A percentile compares a stretch with the other conserved stretches of the same genome.
phyloP scores from a whole-genome alignment of 805 yeast genomes.

The Saturnispora ahearnii region DNA sequence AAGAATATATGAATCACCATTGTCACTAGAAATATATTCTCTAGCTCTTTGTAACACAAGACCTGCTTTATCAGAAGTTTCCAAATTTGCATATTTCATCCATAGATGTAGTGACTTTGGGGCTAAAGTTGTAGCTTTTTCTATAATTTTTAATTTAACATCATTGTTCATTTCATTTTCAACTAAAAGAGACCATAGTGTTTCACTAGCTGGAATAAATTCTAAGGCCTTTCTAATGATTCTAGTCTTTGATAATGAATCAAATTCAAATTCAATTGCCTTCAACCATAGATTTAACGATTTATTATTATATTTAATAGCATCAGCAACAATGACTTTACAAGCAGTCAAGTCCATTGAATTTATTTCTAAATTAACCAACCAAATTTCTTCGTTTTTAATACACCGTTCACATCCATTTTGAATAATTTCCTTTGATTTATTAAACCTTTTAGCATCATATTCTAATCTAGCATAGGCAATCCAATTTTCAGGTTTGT shows the following conservation, averaged over 20 bases:
- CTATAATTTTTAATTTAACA: constrained; percentile 44
- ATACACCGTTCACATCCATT: constrained; percentile 72
- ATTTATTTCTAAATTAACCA: constrained; percentile 65
- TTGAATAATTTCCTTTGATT: constrained; percentile 54
- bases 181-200: constrained; percentile 63
- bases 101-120: constrained; percentile 61
- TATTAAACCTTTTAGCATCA: constrained; percentile 42
- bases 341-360: constrained; percentile 35
- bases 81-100: constrained; percentile 46
- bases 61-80: constrained; percentile 40
- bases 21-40: constrained; percentile 35
- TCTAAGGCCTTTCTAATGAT: constrained; percentile 68
- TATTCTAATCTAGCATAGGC: constrained; percentile 77
- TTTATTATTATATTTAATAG: constrained; percentile 44
- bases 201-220: constrained; percentile 43
- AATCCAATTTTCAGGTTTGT: constrained; percentile 73
- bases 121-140: constrained; percentile 59
- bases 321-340: constrained; percentile 55
- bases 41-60: constrained; percentile 52
- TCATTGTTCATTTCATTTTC: constrained; percentile 45
- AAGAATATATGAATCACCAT: constrained; percentile 37
- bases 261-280: constrained; percentile 60
- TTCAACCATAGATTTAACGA: constrained; percentile 65
- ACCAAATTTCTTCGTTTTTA: constrained; percentile 66
- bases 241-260: constrained; percentile 40